These are phyloP conservation scores for Fusarium chaquense DNA, from an alignment of 2,329 filamentous ascomycete species.

Conservation along the genomic window DNA sequence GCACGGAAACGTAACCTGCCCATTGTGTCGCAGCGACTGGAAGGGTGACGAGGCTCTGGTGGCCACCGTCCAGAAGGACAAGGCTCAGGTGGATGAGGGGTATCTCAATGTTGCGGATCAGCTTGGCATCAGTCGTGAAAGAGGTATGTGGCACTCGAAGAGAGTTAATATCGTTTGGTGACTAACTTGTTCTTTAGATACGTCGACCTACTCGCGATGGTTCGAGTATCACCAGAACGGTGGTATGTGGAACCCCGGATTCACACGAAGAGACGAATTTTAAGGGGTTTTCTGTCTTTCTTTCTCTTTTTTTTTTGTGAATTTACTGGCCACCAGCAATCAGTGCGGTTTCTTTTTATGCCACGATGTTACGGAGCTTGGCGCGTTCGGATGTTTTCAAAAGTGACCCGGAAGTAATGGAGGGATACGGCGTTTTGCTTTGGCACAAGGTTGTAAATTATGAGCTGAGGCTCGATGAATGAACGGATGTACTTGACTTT, in stretches of 20 bases:
- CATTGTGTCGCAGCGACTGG: slow-evolving; percentile 71
- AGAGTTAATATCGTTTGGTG: background rate
- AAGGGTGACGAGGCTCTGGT: slow-evolving; percentile 58
- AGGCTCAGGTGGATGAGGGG: slow-evolving; percentile 61
- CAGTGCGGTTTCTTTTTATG: background rate
- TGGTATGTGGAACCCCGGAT: background rate
- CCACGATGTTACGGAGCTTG: background rate
- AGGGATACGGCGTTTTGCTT: background rate
- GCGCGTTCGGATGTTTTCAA: background rate
- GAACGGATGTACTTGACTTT: background rate
- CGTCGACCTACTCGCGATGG: slow-evolving; percentile 34
- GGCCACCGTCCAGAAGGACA: slow-evolving; percentile 58
- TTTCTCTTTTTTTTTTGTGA: background rate
- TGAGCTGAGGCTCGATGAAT: background rate
- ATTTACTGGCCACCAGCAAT: background rate
- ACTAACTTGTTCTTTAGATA: slow-evolving; percentile 25
- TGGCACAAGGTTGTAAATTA: background rate
- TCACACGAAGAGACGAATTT: background rate
- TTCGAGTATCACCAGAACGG: slow-evolving; percentile 12
- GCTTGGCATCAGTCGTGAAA: slow-evolving; percentile 66
- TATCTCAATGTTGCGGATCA: slow-evolving; percentile 73
- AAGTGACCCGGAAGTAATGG: background rate
- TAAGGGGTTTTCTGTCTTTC: too few relatives aligned
- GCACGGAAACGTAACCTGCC: slow-evolving; percentile 63
- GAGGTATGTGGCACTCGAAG: slow-evolving; percentile 56